Conservation (phyloP, 2,329 filamentous ascomycete species). For the Penicillium freii region DNA sequence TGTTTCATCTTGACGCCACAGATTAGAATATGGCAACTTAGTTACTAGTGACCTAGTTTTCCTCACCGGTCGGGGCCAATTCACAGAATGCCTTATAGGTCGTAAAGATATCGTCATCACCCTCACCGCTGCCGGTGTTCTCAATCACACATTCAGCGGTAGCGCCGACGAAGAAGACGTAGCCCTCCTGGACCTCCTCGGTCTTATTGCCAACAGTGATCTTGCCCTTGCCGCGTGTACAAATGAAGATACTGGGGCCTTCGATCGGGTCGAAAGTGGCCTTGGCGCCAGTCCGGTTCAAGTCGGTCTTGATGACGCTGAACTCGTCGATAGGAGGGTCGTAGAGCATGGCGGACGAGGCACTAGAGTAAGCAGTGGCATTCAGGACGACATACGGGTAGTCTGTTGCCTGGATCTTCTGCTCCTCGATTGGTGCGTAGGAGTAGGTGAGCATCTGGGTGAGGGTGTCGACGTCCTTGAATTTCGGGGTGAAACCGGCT, state of each 20-base stretch:
- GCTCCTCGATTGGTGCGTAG: conserved; percentile 89
- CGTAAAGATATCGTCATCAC: conserved; percentile 67
- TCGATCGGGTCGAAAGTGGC: conserved; percentile 83
- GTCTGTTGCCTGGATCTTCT: conserved; percentile 84
- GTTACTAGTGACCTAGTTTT: conserved; percentile 38
- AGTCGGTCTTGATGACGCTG: conserved; percentile 75
- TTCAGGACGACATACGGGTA: conserved; percentile 86
- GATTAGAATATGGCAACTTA: conserved; percentile 24
- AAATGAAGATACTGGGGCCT: conserved; percentile 90
- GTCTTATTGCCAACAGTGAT: conserved; percentile 82
- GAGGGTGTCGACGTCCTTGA: conserved; percentile 90
- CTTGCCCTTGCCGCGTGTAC: conserved; percentile 76
- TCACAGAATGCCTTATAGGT: conserved; percentile 96
- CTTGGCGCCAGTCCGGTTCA: conserved; percentile 70
- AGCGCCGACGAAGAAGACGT: conserved; percentile 82
- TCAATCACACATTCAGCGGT: conserved; percentile 81
- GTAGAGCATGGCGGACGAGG: conserved; percentile 72
- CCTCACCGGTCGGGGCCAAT: conserved; percentile 55
- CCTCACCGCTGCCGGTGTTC: conserved; percentile 54
- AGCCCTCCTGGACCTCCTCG: conserved; percentile 69
- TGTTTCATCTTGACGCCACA: conserved; percentile 12
- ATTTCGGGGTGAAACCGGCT: conserved; percentile 96
- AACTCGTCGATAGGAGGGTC: conserved; percentile 98
- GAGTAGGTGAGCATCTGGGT: conserved; percentile 92
- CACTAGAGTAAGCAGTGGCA: conserved; percentile 74